Percentiles rank a stretch among this genome's conserved stretches.
Evolutionary conservation across 2,329 filamentous ascomycete species (phyloP).

Genomic region (Verticillium longisporum): DNA sequence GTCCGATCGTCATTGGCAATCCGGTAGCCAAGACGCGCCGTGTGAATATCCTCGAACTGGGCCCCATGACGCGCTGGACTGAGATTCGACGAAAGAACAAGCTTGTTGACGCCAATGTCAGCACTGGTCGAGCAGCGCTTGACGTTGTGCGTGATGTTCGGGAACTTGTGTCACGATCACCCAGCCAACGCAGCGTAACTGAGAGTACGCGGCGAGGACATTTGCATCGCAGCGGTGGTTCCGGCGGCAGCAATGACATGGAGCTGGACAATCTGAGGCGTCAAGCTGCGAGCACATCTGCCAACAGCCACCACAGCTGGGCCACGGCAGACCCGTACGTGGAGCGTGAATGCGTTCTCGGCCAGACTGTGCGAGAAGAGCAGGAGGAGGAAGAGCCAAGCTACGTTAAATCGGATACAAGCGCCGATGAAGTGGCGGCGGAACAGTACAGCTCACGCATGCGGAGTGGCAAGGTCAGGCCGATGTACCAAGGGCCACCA

Average conservation of each 20-base stretch:
- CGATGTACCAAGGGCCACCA: conserved; percentile 1
- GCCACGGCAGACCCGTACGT: conserved; percentile 14
- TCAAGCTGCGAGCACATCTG: background rate
- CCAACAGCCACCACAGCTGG: conserved; percentile 11
- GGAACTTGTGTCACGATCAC: conserved; percentile 14
- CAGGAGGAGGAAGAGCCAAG: conserved; percentile 15
- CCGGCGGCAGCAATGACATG: conserved; percentile 13
- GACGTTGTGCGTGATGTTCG: conserved; percentile 18
- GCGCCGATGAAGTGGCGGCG: background rate
- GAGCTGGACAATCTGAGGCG: conserved; percentile 19
- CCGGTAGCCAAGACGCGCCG: conserved; percentile 61
- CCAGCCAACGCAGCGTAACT: conserved; percentile 4
- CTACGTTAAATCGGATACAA: background rate
- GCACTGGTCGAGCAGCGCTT: conserved; percentile 23
- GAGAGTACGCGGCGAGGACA: background rate
- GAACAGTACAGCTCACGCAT: conserved; percentile 7
- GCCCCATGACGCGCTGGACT: conserved; percentile 61
- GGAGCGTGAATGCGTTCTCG: conserved; percentile 28
- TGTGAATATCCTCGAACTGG: conserved; percentile 67
- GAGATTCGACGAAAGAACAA: conserved; percentile 60
- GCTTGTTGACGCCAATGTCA: conserved; percentile 40
- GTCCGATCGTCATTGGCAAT: conserved; percentile 64
- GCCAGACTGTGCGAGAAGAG: conserved; percentile 28
- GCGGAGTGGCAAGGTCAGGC: conserved; percentile 10
- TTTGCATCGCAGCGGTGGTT: conserved; percentile 4